These are phyloP conservation scores for Pterulicium gracile DNA, from an alignment of 1,284 basidiomycete genomes.

Conservation along the genomic window DNA sequence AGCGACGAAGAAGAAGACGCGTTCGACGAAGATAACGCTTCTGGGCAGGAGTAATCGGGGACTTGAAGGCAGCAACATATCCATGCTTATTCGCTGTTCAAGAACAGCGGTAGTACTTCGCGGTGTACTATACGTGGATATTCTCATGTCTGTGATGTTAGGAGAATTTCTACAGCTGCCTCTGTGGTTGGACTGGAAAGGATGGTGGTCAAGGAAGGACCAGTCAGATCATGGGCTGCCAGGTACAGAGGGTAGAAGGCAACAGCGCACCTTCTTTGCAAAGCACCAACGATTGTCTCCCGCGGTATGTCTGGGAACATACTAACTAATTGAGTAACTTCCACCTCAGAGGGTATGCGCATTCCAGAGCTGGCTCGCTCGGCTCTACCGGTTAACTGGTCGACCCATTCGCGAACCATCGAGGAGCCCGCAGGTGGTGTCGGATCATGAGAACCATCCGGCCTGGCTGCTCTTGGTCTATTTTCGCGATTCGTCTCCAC, in stretches of 20 bases:
- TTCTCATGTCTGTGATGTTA: conserved; percentile 36
- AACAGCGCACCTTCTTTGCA: conserved; percentile 67
- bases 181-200: conserved; percentile 69
- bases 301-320: conserved; percentile 80
- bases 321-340: conserved; percentile 59
- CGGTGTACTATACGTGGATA: too few relatives aligned
- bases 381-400: conserved; percentile 61
- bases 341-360: conserved; percentile 61
- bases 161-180: conserved; percentile 70
- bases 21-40: conserved; percentile 16
- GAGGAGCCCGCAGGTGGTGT: too few relatives aligned
- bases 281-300: conserved; percentile 64
- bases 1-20: conserved; percentile 29
- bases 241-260: conserved; percentile 4
- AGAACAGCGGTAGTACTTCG: too few relatives aligned
- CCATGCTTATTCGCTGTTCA: too few relatives aligned
- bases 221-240: conserved; percentile 8
- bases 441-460: too few relatives aligned
- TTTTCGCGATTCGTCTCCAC: too few relatives aligned
- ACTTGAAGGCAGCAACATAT: background rate
- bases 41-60: conserved; percentile 1
- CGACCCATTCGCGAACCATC: conserved; percentile 75
- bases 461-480: too few relatives aligned
- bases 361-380: conserved; percentile 39
- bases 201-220: too few relatives aligned